Base-by-base conservation (phyloP, 2,329 filamentous ascomycete genomes). In the Cadophora luteo-olivacea region DNA sequence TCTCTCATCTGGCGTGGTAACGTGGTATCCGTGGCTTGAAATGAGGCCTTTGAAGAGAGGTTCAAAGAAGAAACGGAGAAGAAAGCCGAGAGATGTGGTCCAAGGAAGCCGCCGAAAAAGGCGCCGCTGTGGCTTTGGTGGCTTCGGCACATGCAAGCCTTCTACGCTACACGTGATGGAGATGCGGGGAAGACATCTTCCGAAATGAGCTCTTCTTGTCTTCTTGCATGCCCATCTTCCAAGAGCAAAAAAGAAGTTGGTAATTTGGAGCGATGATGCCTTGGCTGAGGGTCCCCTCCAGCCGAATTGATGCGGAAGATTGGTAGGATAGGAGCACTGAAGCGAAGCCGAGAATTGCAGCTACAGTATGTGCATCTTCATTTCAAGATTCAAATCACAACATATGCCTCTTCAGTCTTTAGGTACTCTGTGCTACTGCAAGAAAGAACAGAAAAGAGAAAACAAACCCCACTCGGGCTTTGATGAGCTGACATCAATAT, bases 11-110 rank as follows among this genome's bases (percentile, higher is more conserved):
- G 16, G 57, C 32, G 33, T 48, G 36, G 65, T 64, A 67, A 67
- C 65, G 60, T 67, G 60, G 61, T 51, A 67, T 67, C 51, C n/a
- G 61, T 24, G 22, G 36, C 51, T 49, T n/a, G 41, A 36, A 48
- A 51, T 52, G 61, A 52, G 48, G n/a, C 49, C 24, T 24, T 6
- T 38, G 16, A 16, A 51, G 45, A 19, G 14, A 29, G n/a, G 22
- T 65, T 33, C n/a, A 41, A 36, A 52, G 41, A 54, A 51, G 24
- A 7, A 33, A 41, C 3, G 51, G 51, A 33, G 19, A 51, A 48
- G 49, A 19, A n/a, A n/a, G 29, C 61, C 61, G 19, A 33, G 25
- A 33, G 29, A 24, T 49, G 25, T 49, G 45, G 45, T 45, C 41
- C 41, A 45, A 1, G 24, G 24, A 52, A 57, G 58, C 54, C 66